Evolutionary conservation across 768 basidiomycete genomes (phyloP).

Genomic region (Mycena vitilis): DNA sequence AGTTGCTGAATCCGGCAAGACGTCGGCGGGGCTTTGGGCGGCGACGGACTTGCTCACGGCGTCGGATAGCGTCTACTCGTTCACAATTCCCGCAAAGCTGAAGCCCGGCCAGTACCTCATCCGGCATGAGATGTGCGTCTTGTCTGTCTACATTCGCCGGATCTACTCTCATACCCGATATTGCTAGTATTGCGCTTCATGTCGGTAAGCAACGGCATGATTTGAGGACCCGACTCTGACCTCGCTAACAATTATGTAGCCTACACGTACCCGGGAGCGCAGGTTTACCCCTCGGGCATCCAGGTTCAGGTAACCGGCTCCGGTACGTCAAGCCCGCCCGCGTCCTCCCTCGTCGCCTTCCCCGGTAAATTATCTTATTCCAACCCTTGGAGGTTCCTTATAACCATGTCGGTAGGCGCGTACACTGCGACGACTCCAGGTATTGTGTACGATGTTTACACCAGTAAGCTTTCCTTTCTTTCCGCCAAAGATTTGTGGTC

Average conservation of each 20-base stretch:
- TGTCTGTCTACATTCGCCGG: slow-evolving; percentile 11
- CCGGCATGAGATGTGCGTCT: slow-evolving; percentile 57
- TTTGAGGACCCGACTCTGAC: background rate
- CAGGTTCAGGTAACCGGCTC: slow-evolving; percentile 60
- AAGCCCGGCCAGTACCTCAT: slow-evolving; percentile 62
- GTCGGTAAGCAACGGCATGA: background rate
- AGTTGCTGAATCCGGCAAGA: slow-evolving; percentile 59
- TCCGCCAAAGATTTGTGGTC: background rate
- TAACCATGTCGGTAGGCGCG: background rate
- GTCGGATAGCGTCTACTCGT: slow-evolving; percentile 55
- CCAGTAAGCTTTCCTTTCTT: background rate
- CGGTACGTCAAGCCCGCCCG: slow-evolving; percentile 52
- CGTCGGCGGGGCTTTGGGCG: slow-evolving; percentile 57
- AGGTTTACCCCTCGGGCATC: slow-evolving; percentile 60
- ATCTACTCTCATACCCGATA: background rate
- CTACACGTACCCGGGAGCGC: slow-evolving; percentile 54
- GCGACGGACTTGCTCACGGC: slow-evolving; percentile 53
- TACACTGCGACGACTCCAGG: slow-evolving; percentile 19
- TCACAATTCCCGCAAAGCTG: slow-evolving; percentile 59
- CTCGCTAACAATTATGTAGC: slow-evolving; percentile 38
- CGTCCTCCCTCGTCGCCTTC: slow-evolving; percentile 59
- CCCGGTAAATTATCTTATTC: slow-evolving; percentile 49
- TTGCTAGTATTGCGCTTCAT: slow-evolving; percentile 15
- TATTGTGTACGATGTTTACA: slow-evolving; percentile 15
- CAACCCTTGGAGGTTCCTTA: background rate